A percentile compares a stretch with the other conserved stretches of the same genome.
Evolutionary conservation across 1,284 basidiomycete species (phyloP).

Genomic region (Coriolopsis trogii): DNA sequence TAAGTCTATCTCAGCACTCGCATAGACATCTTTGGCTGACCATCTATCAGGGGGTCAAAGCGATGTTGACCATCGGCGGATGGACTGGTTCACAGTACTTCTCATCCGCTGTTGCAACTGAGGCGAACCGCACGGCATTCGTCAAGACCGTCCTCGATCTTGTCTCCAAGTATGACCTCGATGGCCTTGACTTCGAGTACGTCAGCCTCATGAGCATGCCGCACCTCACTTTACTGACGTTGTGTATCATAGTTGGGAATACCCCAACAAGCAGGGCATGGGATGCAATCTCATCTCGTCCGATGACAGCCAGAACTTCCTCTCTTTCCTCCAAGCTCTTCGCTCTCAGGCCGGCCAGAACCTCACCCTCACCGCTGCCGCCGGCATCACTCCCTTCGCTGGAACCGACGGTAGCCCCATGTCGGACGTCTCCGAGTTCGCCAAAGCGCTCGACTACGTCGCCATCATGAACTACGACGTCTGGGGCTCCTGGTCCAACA

Average conservation of each 20-base stretch:
- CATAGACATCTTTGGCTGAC: slow-evolving; percentile 1
- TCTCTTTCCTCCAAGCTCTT: slow-evolving; percentile 57
- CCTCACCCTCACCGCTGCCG: slow-evolving; percentile 59
- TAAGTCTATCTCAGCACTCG: slow-evolving; percentile 32
- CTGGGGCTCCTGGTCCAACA: slow-evolving; percentile 54
- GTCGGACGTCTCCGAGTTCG: slow-evolving; percentile 60
- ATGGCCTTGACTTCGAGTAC: slow-evolving; percentile 88
- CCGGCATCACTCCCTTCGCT: slow-evolving; percentile 57
- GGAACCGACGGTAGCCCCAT: slow-evolving; percentile 54
- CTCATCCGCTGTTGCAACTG: slow-evolving; percentile 70
- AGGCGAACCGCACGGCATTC: slow-evolving; percentile 65
- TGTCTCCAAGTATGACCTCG: slow-evolving; percentile 67
- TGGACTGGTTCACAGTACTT: slow-evolving; percentile 85
- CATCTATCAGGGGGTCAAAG: slow-evolving; percentile 56
- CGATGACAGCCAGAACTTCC: slow-evolving; percentile 63
- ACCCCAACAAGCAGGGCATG: slow-evolving; percentile 68
- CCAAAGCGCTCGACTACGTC: slow-evolving; percentile 65
- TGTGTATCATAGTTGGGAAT: slow-evolving; percentile 77
- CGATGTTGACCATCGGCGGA: slow-evolving; percentile 83
- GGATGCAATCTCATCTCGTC: slow-evolving; percentile 66
- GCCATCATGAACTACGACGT: slow-evolving; percentile 78
- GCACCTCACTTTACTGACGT: neutral
- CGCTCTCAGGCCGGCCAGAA: slow-evolving; percentile 36
- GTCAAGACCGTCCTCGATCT: slow-evolving; percentile 64
- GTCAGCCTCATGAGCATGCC: slow-evolving; percentile 32